These are phyloP conservation scores for Scedosporium dehoogii DNA, from an alignment of 2,329 filamentous ascomycete genomes.

Conservation along the genomic window DNA sequence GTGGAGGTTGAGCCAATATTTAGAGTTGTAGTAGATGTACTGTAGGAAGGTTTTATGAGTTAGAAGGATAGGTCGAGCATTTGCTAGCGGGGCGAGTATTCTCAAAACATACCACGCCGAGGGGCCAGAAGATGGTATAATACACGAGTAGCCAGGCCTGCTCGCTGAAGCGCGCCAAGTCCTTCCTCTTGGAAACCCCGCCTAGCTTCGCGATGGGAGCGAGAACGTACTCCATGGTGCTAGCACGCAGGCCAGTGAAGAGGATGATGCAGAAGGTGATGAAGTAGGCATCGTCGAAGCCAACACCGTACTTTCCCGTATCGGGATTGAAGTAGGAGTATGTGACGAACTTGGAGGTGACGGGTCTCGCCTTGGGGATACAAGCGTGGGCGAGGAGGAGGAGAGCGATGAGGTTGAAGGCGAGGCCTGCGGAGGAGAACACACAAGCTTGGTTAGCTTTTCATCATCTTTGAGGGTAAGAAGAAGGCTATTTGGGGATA, in stretches of 20 bases:
- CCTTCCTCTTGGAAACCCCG: constrained; percentile 69
- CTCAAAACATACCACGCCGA: constrained; percentile 63
- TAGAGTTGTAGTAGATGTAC: constrained; percentile 72
- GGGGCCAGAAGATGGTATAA: constrained; percentile 68
- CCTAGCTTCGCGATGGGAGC: constrained; percentile 62
- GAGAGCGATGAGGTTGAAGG: constrained; percentile 74
- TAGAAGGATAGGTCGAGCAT: neutral
- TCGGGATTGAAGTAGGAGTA: constrained; percentile 71
- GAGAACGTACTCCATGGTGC: constrained; percentile 78
- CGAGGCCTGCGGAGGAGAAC: constrained; percentile 49
- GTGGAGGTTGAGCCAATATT: constrained; percentile 66
- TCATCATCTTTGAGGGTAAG: neutral
- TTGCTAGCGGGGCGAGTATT: neutral
- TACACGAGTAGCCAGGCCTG: constrained; percentile 89
- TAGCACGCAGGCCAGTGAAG: constrained; percentile 78
- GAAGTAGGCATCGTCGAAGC: constrained; percentile 69
- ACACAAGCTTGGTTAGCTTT: neutral
- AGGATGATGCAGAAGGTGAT: constrained; percentile 70
- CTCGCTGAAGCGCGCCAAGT: constrained; percentile 76
- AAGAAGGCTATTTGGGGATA: neutral
- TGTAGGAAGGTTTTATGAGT: constrained; percentile 22
- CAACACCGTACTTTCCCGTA: constrained; percentile 62
- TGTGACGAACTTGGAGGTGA: constrained; percentile 80
- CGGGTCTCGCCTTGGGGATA: constrained; percentile 68
- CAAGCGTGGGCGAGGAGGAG: constrained; percentile 73